phyloP scores from a whole-genome alignment of 768 basidiomycete species.

The Mycena maculata region DNA sequence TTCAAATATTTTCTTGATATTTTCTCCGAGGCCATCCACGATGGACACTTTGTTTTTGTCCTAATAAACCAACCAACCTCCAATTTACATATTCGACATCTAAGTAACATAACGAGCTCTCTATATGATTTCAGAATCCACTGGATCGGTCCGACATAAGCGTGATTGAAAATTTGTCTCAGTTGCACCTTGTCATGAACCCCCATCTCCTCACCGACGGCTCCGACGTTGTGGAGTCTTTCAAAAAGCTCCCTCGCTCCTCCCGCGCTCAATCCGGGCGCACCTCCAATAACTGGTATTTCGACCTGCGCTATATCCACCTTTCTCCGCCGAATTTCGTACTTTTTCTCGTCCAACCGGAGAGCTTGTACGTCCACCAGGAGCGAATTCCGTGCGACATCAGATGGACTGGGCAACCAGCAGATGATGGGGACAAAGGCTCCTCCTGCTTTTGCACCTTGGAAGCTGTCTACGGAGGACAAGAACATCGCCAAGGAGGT shows the following conservation, averaged over 20 bases:
- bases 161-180: no score
- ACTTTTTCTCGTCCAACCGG: background rate
- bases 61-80: no score
- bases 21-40: no score
- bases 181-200: no score
- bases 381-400: background rate
- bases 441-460: background rate
- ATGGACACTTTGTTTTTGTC: no score
- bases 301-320: background rate
- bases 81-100: no score
- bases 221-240: background rate
- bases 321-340: background rate
- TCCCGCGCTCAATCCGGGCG: background rate
- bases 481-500: no score
- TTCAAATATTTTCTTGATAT: no score
- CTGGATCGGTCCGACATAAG: no score
- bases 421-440: background rate
- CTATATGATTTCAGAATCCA: no score
- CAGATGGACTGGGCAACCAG: background rate
- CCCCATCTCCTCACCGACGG: background rate
- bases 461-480: background rate
- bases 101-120: no score
- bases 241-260: background rate
- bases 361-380: background rate
- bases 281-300: background rate